These are phyloP conservation scores for Pichia sp. DNA, from an alignment of 1,139 yeast genomes.

Conservation along the genomic window DNA sequence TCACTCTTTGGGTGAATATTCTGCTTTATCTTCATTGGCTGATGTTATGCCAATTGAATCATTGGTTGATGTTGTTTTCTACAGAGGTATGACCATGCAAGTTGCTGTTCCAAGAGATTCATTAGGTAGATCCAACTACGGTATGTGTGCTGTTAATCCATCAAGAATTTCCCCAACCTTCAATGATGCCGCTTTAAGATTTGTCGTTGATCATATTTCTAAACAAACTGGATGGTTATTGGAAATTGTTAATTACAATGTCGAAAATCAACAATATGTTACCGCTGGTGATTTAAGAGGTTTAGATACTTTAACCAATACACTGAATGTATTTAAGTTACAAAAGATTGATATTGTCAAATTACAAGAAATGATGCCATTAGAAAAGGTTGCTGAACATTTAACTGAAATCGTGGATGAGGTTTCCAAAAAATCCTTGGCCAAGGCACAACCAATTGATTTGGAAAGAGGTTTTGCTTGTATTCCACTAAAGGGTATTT, in stretches of 20 bases:
- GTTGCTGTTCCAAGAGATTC: constrained; percentile 98
- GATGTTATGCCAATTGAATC: constrained; percentile 99
- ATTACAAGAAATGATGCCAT: constrained; percentile 69
- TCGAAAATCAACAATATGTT: constrained; percentile 96
- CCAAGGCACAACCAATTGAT: constrained; percentile 94
- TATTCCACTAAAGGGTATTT: constrained; percentile 95
- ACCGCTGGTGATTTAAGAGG: constrained; percentile 98
- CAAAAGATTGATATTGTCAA: constrained; percentile 92
- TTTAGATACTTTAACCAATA: constrained; percentile 87
- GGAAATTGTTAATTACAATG: constrained; percentile 97
- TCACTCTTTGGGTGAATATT: constrained; percentile 98
- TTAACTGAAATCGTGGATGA: constrained; percentile 81
- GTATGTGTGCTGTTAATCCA: constrained; percentile 99
- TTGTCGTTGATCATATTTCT: constrained; percentile 86
- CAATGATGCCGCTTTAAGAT: constrained; percentile 87
- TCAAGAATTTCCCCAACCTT: constrained; percentile 84
- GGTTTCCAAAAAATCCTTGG: constrained; percentile 69
- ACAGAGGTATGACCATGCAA: constrained; percentile 99
- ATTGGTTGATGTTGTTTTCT: constrained; percentile 94
- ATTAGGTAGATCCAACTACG: constrained; percentile 92
- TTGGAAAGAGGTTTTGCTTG: constrained; percentile 97
- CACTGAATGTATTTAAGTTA: constrained; percentile 81
- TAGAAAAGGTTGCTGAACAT: constrained; percentile 85
- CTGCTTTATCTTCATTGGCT: constrained; percentile 93
- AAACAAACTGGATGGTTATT: constrained; percentile 83